phyloP scores from a whole-genome alignment of 805 yeast genomes.

The Yamadazyma tumulicola region DNA sequence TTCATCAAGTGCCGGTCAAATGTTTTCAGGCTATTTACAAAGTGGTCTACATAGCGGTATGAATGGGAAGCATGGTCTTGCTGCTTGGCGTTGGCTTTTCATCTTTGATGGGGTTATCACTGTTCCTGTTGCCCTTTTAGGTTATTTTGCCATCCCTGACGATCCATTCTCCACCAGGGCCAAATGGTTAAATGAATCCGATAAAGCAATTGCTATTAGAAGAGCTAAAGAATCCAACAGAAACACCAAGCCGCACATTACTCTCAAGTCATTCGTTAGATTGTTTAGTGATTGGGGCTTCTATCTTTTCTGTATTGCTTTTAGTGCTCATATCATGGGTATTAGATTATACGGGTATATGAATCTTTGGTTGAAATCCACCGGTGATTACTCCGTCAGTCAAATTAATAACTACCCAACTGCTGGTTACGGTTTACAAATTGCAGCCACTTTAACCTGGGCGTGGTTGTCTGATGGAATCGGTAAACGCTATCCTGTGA shows the following conservation, averaged over 20 bases:
- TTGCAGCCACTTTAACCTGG: slow-evolving; percentile 7
- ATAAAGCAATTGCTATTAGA: slow-evolving; percentile 2
- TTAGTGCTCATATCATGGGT: slow-evolving; percentile 3
- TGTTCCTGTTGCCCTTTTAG: slow-evolving; percentile 33
- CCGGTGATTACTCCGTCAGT: slow-evolving; percentile 3
- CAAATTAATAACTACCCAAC: slow-evolving; percentile 7
- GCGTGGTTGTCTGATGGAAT: slow-evolving; percentile 11
- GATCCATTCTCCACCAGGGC: slow-evolving; percentile 14
- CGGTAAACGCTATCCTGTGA: slow-evolving; percentile 8
- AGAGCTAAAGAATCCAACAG: slow-evolving; percentile 4
- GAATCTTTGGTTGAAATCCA: slow-evolving; percentile 12
- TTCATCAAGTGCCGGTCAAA: slow-evolving; percentile 11
- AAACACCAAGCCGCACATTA: slow-evolving; percentile 5
- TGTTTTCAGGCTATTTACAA: slow-evolving; percentile 19
- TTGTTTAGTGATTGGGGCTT: slow-evolving; percentile 5
- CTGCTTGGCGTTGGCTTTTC: slow-evolving; percentile 48
- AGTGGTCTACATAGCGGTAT: slow-evolving; percentile 18
- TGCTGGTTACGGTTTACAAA: slow-evolving; percentile 9
- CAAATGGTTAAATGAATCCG: slow-evolving; percentile 6
- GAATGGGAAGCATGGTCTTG: slow-evolving; percentile 36
- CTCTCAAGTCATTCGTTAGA: slow-evolving; percentile 1
- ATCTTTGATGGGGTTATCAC: slow-evolving; percentile 32
- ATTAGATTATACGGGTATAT: slow-evolving; percentile 8
- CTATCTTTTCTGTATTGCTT: slow-evolving; percentile 5
- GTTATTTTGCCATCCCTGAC: slow-evolving; percentile 48